Percentiles rank a stretch among this genome's conserved stretches.
phyloP scores from a whole-genome alignment of 768 basidiomycete species.

The Phaeolepiota aurea region DNA sequence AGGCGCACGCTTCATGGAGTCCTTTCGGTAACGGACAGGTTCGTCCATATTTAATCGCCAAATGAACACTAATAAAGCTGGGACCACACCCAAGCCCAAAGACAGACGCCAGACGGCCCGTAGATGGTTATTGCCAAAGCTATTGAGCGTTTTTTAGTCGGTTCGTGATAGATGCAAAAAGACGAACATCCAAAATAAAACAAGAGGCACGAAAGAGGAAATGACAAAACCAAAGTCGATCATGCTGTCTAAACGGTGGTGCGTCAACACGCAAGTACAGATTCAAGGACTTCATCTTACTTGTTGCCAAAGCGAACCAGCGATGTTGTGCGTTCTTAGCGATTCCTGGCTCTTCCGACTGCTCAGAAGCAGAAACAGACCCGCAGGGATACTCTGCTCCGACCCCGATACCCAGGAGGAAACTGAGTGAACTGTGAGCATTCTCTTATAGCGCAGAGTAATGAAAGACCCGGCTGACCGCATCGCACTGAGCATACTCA shows the following conservation, averaged over 20 bases:
- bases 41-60: constrained; percentile 87
- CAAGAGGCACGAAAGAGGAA: constrained; percentile 73
- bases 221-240: constrained; percentile 81
- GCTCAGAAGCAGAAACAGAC: constrained; percentile 82
- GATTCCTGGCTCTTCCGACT: constrained; percentile 78
- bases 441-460: background rate
- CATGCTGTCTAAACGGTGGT: constrained; percentile 52
- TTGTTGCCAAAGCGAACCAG: constrained; percentile 86
- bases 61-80: constrained; percentile 72
- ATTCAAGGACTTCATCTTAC: constrained; percentile 30
- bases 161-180: background rate
- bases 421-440: constrained; percentile 31
- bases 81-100: constrained; percentile 75
- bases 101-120: constrained; percentile 84
- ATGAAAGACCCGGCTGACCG: constrained; percentile 39
- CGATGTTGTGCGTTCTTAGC: constrained; percentile 74
- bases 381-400: constrained; percentile 91
- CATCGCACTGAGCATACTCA: constrained; percentile 74
- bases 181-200: constrained; percentile 81
- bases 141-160: constrained; percentile 14
- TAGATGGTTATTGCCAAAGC: constrained; percentile 73
- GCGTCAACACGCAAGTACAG: background rate
- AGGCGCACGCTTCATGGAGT: constrained; percentile 67
- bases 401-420: constrained; percentile 82
- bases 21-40: constrained; percentile 61